Base-by-base conservation (phyloP, 371 early-diverging fungal genomes). In the Mucor racemosus region DNA sequence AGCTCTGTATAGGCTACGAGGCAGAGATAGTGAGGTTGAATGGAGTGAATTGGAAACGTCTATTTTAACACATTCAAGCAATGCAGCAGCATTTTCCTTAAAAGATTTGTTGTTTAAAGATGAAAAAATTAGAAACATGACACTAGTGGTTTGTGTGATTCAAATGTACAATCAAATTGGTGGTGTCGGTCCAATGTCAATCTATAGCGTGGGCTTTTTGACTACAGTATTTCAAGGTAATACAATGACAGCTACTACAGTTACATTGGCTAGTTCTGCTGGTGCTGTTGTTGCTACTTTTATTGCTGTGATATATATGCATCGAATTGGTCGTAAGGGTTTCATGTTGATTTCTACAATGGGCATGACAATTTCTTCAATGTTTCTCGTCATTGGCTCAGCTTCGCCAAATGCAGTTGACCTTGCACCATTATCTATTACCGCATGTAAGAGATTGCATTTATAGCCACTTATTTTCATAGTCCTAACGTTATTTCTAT, bases 1-100 rank as follows among this genome's bases (percentile, higher is more conserved):
- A 36, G 76, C 87, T 7, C 81, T 94, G 53, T 83, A 85, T 69
- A 79, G 74, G 50, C 80, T 92, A n/a, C 86, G 92, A 74, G 53
- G 68, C 71, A 36, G 76, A 76, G 50, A 75, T 70, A 40, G 42
- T n/a, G 11, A 36, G 2, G 1, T 35, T 57, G 35, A 44, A 73
- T 36, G 67, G 69, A 39, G 76, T 76, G 46, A 46, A 19, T 19
- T 46, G 0, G 46, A 46, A 19, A 17, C 80, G 72, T 44, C 69
- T 74, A 58, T 76, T 66, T 39, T 76, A 75, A 62, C 26, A 57
- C 14, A 69, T 66, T 14, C 50, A 46, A 21, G 62, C 60, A 13
- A 58, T 42, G n/a, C 58, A 46, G 7, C 62, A 60, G 26, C 7
- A n/a, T 71, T 74, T 64, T 68, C 76, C 9, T 70, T 80, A 7